Evolutionary conservation across 805 yeast species (phyloP).

Genomic region (Starmerella kuoi): DNA sequence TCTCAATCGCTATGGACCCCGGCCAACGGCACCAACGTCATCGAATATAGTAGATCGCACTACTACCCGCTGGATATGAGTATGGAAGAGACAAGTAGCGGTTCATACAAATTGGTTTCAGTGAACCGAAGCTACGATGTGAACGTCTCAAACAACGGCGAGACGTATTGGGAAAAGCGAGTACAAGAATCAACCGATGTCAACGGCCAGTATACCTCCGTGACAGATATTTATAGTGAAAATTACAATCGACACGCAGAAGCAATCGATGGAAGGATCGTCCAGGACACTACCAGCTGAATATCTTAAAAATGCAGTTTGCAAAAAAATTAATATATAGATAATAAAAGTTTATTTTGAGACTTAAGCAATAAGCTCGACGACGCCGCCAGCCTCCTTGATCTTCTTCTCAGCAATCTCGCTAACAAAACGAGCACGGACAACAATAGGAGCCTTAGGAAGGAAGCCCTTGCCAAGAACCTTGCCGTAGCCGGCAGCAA

Average conservation of each 20-base stretch:
- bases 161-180: background rate
- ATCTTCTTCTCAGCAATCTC: conserved; percentile 99
- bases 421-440: conserved; percentile 98
- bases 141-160: conserved; percentile 2
- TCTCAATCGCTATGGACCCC: conserved; percentile 1
- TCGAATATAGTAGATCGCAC: conserved; percentile 4
- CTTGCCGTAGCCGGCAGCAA: conserved; percentile 99
- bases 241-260: conserved; percentile 10
- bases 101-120: background rate
- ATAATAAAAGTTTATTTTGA: background rate
- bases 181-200: conserved; percentile 3
- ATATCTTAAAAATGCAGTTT: background rate
- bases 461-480: conserved; percentile 98
- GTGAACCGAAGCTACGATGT: conserved; percentile 10
- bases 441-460: conserved; percentile 97
- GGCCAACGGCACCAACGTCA: conserved; percentile 1
- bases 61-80: conserved; percentile 3
- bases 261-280: conserved; percentile 1
- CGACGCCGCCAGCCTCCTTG: conserved; percentile 99
- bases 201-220: background rate
- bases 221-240: conserved; percentile 4
- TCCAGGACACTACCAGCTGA: conserved; percentile 1
- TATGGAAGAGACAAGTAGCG: background rate
- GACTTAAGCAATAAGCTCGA: conserved; percentile 91
- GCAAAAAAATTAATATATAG: background rate